Percentiles rank a stretch among this genome's conserved stretches.
These are phyloP conservation scores for Phoma sp. DNA, from an alignment of 2,329 filamentous ascomycete species.

Conservation along the genomic window DNA sequence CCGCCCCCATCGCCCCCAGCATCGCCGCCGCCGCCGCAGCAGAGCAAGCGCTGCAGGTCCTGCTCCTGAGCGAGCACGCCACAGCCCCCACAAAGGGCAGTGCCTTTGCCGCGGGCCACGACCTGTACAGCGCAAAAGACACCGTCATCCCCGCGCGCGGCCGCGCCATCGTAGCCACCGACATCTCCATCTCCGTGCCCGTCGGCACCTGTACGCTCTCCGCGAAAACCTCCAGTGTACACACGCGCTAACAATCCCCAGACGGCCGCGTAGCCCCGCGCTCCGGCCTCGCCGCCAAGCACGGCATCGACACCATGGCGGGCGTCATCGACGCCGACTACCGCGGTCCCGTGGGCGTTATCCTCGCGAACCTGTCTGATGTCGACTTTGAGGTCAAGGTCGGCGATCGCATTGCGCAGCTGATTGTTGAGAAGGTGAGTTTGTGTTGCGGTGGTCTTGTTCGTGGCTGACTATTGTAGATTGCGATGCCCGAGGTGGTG, in stretches of 20 bases:
- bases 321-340: constrained; percentile 99
- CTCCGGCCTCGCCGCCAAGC: constrained; percentile 88
- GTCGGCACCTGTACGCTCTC: constrained; percentile 78
- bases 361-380: constrained; percentile 92
- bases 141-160: constrained; percentile 80
- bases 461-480: constrained; percentile 52
- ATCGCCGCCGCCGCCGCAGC: constrained; percentile 34
- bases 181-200: constrained; percentile 88
- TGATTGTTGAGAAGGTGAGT: constrained; percentile 81
- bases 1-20: constrained; percentile 31
- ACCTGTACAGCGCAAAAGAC: constrained; percentile 80
- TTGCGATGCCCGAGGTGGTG: constrained; percentile 90
- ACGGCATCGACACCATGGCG: constrained; percentile 95
- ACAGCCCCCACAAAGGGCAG: constrained; percentile 86
- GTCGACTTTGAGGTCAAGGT: constrained; percentile 79
- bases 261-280: constrained; percentile 90
- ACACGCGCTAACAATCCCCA: constrained; percentile 45
- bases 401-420: constrained; percentile 91
- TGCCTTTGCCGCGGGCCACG: constrained; percentile 89
- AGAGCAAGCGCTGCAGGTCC: constrained; percentile 74
- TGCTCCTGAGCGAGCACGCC: constrained; percentile 84
- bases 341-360: constrained; percentile 88
- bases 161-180: constrained; percentile 87
- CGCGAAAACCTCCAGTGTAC: too few species aligned
- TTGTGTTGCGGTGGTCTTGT: too few species aligned